A percentile compares a stretch with the other conserved stretches of the same genome.
phyloP scores from a whole-genome alignment of 2,329 filamentous ascomycete species.

The Exutisphaerella laricina region DNA sequence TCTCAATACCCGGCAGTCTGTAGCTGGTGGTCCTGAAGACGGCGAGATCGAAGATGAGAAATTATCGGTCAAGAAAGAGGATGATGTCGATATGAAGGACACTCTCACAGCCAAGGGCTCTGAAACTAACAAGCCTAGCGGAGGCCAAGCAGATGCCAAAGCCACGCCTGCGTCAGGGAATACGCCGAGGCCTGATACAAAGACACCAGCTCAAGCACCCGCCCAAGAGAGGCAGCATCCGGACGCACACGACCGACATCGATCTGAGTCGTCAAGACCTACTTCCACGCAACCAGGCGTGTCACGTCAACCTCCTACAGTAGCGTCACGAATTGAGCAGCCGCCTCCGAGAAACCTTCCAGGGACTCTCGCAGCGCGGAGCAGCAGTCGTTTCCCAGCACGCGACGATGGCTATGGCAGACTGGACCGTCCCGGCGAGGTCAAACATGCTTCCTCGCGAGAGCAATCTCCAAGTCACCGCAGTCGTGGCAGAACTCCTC shows the following conservation, averaged over 20 bases:
- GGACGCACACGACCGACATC: slow-evolving; percentile 22
- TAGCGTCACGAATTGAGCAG: slow-evolving; percentile 1
- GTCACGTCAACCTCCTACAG: slow-evolving; percentile 19
- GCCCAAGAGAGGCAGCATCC: slow-evolving; percentile 15
- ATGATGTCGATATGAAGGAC: slow-evolving; percentile 25
- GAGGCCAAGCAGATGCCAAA: slow-evolving; percentile 1
- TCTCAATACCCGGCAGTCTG: slow-evolving; percentile 41
- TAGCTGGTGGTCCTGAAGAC: slow-evolving; percentile 50
- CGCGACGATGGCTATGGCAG: slow-evolving; percentile 40
- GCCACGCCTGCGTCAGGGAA: slow-evolving; percentile 8
- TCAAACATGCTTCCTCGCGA: slow-evolving; percentile 29
- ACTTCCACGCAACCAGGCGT: slow-evolving; percentile 25
- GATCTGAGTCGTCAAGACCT: slow-evolving; percentile 33
- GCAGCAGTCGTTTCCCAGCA: slow-evolving; percentile 26
- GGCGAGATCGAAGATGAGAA: slow-evolving; percentile 65
- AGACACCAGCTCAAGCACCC: slow-evolving; percentile 22
- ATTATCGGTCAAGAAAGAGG: slow-evolving; percentile 23
- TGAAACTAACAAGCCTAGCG: slow-evolving; percentile 3
- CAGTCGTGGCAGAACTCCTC: slow-evolving; percentile 36
- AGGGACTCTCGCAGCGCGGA: slow-evolving; percentile 2
- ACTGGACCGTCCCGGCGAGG: slow-evolving; percentile 40
- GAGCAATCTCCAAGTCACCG: slow-evolving; percentile 38
- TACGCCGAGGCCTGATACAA: slow-evolving; percentile 13
- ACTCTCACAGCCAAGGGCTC: slow-evolving; percentile 3
- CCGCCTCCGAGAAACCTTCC: slow-evolving; percentile 9